Percentiles rank a stretch among this genome's conserved stretches.
phyloP scores from a whole-genome alignment of 2,329 filamentous ascomycete genomes.

The Pseudogymnoascus sp. region DNA sequence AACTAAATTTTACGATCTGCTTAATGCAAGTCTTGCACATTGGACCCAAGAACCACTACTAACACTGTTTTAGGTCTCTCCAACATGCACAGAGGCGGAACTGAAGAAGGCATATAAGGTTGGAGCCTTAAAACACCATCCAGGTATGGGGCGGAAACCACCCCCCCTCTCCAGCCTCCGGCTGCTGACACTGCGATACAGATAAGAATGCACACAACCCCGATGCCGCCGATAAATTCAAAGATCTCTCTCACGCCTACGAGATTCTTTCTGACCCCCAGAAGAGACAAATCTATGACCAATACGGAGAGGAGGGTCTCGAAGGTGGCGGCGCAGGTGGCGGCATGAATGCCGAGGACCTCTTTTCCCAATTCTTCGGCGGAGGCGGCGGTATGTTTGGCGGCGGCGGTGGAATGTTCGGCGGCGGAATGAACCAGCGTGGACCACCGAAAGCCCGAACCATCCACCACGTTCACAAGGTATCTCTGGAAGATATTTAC shows the following conservation, averaged over 20 bases:
- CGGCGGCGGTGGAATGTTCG: conserved; percentile 67
- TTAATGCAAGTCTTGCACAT: conserved; percentile 53
- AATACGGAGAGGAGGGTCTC: conserved; percentile 94
- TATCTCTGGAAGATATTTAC: conserved; percentile 96
- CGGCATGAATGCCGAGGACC: conserved; percentile 91
- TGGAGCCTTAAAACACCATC: conserved; percentile 74
- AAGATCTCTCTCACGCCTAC: conserved; percentile 92
- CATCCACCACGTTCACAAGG: conserved; percentile 97
- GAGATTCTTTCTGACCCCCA: conserved; percentile 88
- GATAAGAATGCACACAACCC: conserved; percentile 97
- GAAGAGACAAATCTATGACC: conserved; percentile 88
- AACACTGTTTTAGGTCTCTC: conserved; percentile 52
- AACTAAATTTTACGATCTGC: conserved; percentile 68
- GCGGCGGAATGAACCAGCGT: conserved; percentile 65
- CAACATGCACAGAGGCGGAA: conserved; percentile 73
- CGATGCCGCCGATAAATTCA: conserved; percentile 93
- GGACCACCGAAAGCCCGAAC: conserved; percentile 85
- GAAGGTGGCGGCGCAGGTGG: conserved; percentile 74
- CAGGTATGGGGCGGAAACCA: conserved; percentile 46
- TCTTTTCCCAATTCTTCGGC: conserved; percentile 96
- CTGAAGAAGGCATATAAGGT: conserved; percentile 88
- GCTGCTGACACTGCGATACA: conserved; percentile 30
- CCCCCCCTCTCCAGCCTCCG: conserved; percentile 8
- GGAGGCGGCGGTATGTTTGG: conserved; percentile 52
- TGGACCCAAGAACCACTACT: conserved; percentile 19